phyloP scores from a whole-genome alignment of 306 rosid genomes.

The Lagenaria siceraria region DNA sequence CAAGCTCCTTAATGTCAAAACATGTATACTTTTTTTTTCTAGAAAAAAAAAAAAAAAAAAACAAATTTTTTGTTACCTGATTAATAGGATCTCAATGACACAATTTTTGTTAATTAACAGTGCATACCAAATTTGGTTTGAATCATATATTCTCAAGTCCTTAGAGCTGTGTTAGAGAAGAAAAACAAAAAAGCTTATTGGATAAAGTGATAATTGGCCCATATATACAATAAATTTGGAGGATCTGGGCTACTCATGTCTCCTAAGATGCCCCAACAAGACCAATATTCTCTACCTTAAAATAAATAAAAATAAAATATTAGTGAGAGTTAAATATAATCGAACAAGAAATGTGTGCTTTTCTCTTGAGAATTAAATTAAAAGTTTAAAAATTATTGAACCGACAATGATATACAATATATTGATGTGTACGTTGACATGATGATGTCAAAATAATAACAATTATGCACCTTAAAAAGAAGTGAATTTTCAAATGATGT shows the following conservation, averaged over 20 bases:
- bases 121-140: background rate
- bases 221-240: background rate
- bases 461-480: background rate
- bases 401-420: background rate
- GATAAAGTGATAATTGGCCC: background rate
- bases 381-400: background rate
- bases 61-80: background rate
- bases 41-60: too few species aligned
- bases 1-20: too few species aligned
- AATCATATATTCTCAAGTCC: background rate
- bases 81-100: background rate
- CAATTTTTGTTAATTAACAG: background rate
- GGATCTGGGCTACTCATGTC: slow-evolving; percentile 4
- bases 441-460: background rate
- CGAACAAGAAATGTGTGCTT: background rate
- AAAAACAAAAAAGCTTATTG: background rate
- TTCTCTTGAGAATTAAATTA: background rate
- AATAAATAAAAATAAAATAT: background rate
- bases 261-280: slow-evolving; percentile 2
- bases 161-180: background rate
- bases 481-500: background rate
- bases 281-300: slow-evolving; percentile 4
- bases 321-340: background rate
- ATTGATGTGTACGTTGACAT: background rate
- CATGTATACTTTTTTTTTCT: too few species aligned